Conservation (phyloP, 2,329 filamentous ascomycete genomes). For the Neofusicoccum umdonicola region DNA sequence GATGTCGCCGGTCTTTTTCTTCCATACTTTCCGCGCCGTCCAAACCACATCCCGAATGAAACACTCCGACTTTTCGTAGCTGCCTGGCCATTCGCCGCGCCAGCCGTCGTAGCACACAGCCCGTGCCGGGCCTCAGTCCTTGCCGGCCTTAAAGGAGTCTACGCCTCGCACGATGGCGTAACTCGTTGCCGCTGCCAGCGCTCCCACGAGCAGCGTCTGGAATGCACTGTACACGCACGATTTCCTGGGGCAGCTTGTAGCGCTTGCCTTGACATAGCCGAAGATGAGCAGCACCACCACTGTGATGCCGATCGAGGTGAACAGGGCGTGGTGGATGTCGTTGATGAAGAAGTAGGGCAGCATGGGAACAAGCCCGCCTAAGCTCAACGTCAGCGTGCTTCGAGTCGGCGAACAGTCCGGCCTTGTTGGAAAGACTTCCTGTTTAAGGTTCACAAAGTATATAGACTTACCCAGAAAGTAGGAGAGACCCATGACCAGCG, state of each 20-base stretch:
- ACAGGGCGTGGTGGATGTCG: conserved; percentile 42
- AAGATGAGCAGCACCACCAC: conserved; percentile 50
- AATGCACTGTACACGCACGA: conserved; percentile 6
- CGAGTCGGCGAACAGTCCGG: too few species aligned
- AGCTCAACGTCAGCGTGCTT: not conserved
- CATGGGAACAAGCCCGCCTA: conserved; percentile 44
- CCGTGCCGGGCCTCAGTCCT: not conserved
- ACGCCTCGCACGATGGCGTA: conserved; percentile 18
- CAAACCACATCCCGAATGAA: not conserved
- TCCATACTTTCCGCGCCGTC: not conserved
- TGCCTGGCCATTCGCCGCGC: not conserved
- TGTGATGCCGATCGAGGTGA: conserved; percentile 53
- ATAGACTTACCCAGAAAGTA: conserved; percentile 31
- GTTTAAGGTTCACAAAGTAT: not conserved
- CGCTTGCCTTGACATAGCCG: conserved; percentile 48
- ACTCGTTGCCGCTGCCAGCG: conserved; percentile 16
- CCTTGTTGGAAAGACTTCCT: too few species aligned
- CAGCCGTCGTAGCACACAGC: not conserved
- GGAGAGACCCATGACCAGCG: conserved; percentile 38
- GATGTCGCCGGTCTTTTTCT: not conserved
- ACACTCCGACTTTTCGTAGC: not conserved
- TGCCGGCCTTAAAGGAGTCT: conserved; percentile 9
- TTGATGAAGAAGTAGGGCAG: conserved; percentile 51
- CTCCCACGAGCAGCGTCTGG: conserved; percentile 15
- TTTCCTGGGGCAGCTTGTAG: conserved; percentile 10